These are phyloP conservation scores for Botrytis fragariae DNA, from an alignment of 2,329 filamentous ascomycete genomes.

Conservation along the genomic window DNA sequence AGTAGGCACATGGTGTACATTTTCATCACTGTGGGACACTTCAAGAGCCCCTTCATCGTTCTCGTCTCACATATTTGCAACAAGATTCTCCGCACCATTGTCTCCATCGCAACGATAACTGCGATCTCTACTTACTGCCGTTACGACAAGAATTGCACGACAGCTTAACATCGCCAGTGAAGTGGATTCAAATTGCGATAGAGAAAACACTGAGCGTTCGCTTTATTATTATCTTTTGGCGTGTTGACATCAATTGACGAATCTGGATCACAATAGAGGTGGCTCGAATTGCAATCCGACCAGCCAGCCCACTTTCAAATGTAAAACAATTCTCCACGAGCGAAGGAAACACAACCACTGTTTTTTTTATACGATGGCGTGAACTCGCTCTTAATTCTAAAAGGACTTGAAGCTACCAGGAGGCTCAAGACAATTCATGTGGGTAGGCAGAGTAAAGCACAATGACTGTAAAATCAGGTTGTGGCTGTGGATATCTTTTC, in stretches of 20 bases:
- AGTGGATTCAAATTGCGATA: background rate
- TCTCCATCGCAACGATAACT: background rate
- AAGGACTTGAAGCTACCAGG: background rate
- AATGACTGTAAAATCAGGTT: background rate
- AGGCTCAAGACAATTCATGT: no score
- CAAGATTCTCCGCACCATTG: background rate
- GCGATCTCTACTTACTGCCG: no score
- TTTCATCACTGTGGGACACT: background rate
- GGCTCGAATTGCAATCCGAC: background rate
- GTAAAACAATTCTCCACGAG: background rate
- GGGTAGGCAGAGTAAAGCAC: background rate
- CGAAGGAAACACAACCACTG: background rate
- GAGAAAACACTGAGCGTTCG: background rate
- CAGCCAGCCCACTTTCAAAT: background rate
- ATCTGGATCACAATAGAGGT: background rate
- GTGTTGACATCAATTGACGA: background rate
- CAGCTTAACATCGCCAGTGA: background rate
- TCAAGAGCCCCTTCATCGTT: background rate
- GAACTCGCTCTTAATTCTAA: background rate
- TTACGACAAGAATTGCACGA: background rate
- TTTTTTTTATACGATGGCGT: background rate
- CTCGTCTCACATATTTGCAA: background rate
- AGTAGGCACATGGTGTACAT: background rate
- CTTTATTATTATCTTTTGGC: background rate
- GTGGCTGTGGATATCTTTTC: background rate